Conservation (phyloP, 2,329 filamentous ascomycete genomes). For the Colletotrichum viniferum region DNA sequence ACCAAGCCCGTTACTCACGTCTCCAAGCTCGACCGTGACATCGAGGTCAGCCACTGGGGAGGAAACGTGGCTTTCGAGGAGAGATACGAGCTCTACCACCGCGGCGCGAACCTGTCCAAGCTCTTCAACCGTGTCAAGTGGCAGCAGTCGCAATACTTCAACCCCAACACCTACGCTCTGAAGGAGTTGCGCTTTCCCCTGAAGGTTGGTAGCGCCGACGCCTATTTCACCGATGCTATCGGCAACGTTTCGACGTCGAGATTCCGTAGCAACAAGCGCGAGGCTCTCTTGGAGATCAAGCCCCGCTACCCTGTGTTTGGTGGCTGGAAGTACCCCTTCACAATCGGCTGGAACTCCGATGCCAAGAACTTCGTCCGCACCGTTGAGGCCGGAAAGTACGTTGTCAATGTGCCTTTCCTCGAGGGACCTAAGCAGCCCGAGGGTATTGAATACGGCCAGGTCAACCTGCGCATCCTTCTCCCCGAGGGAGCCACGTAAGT, state of each 20-base stretch:
- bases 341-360: slow-evolving; percentile 93
- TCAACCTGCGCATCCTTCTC: slow-evolving; percentile 81
- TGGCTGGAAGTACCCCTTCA: slow-evolving; percentile 98
- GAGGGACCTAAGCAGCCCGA: slow-evolving; percentile 88
- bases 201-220: slow-evolving; percentile 77
- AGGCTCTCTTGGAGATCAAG: slow-evolving; percentile 87
- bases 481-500: slow-evolving; percentile 89
- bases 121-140: slow-evolving; percentile 81
- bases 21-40: slow-evolving; percentile 80
- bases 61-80: slow-evolving; percentile 96
- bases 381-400: slow-evolving; percentile 64
- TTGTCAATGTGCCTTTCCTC: slow-evolving; percentile 89
- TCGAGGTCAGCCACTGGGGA: slow-evolving; percentile 98
- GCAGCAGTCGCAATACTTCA: slow-evolving; percentile 75
- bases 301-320: slow-evolving; percentile 96
- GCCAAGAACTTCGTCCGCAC: slow-evolving; percentile 77
- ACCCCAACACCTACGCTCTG: slow-evolving; percentile 76
- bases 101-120: slow-evolving; percentile 76
- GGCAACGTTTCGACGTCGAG: slow-evolving; percentile 95
- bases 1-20: slow-evolving; percentile 88
- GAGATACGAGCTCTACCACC: slow-evolving; percentile 86
- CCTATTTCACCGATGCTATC: slow-evolving; percentile 96
- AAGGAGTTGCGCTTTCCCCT: slow-evolving; percentile 84
- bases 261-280: slow-evolving; percentile 78
- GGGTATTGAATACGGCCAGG: slow-evolving; percentile 83